Percentiles rank a stretch among this genome's conserved stretches.
phyloP scores from a whole-genome alignment of 208 protist genomes.

The Leishmania tropica region DNA sequence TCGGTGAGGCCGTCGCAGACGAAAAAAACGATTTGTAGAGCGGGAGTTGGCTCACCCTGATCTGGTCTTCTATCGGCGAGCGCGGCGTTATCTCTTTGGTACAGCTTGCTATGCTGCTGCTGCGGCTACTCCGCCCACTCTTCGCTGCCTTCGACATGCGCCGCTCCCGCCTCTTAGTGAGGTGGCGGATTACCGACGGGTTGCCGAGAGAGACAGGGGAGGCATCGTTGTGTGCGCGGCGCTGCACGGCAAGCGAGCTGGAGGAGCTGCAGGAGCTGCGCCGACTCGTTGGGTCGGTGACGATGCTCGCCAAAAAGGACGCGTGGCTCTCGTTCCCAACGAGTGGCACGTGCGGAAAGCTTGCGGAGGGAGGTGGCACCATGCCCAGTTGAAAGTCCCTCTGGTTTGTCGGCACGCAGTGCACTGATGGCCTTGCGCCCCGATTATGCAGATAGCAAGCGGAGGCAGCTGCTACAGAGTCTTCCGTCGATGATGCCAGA shows the following conservation, averaged over 20 bases:
- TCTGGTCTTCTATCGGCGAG: neutral
- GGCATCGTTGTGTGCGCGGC: conserved; percentile 2
- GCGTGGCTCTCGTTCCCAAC: neutral
- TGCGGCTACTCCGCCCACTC: neutral
- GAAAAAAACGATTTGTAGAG: neutral
- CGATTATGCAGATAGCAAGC: neutral
- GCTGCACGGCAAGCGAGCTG: neutral
- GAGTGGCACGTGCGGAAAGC: neutral
- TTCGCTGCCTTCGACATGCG: conserved; percentile 2
- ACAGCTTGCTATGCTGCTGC: neutral
- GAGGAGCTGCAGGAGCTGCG: neutral
- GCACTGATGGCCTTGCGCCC: neutral
- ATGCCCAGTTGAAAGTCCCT: neutral
- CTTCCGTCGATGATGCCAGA: neutral
- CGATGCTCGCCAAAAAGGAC: neutral
- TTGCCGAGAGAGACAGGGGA: neutral
- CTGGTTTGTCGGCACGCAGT: neutral
- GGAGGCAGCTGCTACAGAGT: neutral
- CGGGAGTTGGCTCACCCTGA: neutral
- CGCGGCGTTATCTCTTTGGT: neutral
- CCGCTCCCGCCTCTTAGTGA: neutral
- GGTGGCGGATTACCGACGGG: neutral
- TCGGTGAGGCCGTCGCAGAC: neutral
- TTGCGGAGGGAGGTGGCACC: no score
- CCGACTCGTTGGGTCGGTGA: neutral